Evolutionary conservation across 352 stramenopile genomes (phyloP).

Genomic region (Phytopythium mirpurense): DNA sequence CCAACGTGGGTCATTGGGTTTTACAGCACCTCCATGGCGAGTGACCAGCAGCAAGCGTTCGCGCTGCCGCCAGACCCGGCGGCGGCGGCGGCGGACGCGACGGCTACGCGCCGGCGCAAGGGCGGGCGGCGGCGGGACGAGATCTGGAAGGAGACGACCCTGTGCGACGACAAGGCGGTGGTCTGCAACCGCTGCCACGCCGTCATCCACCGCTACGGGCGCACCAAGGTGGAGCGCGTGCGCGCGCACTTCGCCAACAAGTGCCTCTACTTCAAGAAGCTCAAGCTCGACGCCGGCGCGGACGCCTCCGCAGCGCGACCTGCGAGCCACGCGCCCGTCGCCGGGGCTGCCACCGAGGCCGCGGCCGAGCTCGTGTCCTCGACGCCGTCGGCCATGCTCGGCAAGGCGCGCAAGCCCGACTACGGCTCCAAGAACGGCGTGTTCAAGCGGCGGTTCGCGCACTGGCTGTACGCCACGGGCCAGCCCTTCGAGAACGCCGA

Average conservation of each 20-base stretch:
- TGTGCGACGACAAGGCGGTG: conserved; percentile 49
- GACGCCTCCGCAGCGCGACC: no score
- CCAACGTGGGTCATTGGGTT: conserved; percentile 2
- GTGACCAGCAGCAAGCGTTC: background rate
- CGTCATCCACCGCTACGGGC: conserved; percentile 64
- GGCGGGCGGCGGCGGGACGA: conserved; percentile 45
- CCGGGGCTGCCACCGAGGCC: no score
- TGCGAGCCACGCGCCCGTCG: no score
- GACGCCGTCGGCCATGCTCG: background rate
- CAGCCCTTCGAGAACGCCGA: conserved; percentile 42
- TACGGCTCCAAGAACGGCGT: conserved; percentile 42
- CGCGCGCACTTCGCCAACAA: conserved; percentile 64
- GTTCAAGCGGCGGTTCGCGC: conserved; percentile 61
- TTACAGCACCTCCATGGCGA: no score
- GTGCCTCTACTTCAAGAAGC: conserved; percentile 25
- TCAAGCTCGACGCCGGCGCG: conserved; percentile 11
- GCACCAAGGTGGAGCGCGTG: conserved; percentile 67
- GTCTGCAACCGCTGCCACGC: conserved; percentile 64
- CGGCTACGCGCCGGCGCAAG: conserved; percentile 13
- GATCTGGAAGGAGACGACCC: conserved; percentile 55
- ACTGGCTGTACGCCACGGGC: conserved; percentile 58
- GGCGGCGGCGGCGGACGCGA: background rate
- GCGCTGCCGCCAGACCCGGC: background rate
- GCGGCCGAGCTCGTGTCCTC: background rate
- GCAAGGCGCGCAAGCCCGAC: conserved; percentile 12